These are phyloP conservation scores for Acacia pycnantha DNA, from an alignment of 331 rosid genomes.

Conservation along the genomic window DNA sequence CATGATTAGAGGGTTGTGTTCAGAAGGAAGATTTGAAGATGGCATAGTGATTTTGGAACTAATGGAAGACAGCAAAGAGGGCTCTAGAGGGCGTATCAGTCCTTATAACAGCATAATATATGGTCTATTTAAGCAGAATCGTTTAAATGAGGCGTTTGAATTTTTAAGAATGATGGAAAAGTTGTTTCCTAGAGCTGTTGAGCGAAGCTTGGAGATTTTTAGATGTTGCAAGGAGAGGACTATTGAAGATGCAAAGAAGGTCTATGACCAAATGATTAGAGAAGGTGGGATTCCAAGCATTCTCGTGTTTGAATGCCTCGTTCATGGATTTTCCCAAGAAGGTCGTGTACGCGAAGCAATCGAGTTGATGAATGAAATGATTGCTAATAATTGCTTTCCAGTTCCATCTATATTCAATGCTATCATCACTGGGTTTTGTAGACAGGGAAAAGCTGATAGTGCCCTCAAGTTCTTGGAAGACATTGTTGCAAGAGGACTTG, in stretches of 20 bases:
- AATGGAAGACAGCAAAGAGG: constrained; percentile 67
- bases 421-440: constrained; percentile 50
- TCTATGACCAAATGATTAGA: constrained; percentile 47
- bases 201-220: constrained; percentile 55
- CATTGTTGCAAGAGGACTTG: constrained; percentile 59
- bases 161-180: constrained; percentile 53
- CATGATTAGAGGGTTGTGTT: constrained; percentile 64
- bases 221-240: constrained; percentile 44
- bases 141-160: constrained; percentile 48
- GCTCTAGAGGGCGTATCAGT: constrained; percentile 52
- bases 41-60: constrained; percentile 60
- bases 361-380: constrained; percentile 70
- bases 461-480: constrained; percentile 65
- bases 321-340: constrained; percentile 44
- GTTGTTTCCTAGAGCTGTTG: constrained; percentile 67
- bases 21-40: constrained; percentile 52
- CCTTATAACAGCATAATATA: constrained; percentile 72
- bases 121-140: constrained; percentile 60
- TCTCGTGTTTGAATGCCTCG: constrained; percentile 55
- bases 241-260: constrained; percentile 54
- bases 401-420: constrained; percentile 54
- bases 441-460: constrained; percentile 47
- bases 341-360: constrained; percentile 55
- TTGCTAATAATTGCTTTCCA: constrained; percentile 51
- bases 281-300: constrained; percentile 67